Evolutionary conservation across 495 filamentous ascomycete genomes (phyloP).

Genomic region (Penicillium macrosclerotiorum): DNA sequence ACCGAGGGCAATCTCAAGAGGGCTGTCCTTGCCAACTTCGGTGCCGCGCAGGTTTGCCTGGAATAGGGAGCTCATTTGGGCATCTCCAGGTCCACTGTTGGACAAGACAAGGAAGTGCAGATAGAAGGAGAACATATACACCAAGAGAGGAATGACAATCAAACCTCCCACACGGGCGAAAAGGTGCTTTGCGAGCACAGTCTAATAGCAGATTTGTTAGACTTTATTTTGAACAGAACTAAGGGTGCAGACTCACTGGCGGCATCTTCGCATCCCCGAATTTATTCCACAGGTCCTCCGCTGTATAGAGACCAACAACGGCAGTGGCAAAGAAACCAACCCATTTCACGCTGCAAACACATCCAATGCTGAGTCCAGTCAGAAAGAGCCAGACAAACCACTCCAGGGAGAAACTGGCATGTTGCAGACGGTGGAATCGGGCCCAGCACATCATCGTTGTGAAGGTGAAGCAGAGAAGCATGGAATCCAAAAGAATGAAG

Average conservation of each 20-base stretch:
- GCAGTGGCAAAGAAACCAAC: conserved; percentile 94
- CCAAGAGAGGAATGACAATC: conserved; percentile 78
- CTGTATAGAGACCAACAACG: conserved; percentile 90
- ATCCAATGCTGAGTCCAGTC: conserved; percentile 91
- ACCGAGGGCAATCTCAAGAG: conserved; percentile 83
- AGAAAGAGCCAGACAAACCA: conserved; percentile 93
- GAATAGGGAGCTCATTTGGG: conserved; percentile 99
- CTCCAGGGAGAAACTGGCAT: conserved; percentile 77
- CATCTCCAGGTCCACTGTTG: conserved; percentile 94
- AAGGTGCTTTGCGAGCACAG: conserved; percentile 73
- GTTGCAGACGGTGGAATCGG: conserved; percentile 84
- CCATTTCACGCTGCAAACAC: conserved; percentile 97
- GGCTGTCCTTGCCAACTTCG: conserved; percentile 89
- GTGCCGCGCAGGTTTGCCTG: conserved; percentile 94
- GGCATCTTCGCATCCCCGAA: conserved; percentile 94
- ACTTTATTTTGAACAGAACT: not conserved
- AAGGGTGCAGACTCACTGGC: conserved; percentile 49
- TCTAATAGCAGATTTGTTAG: conserved; percentile 30
- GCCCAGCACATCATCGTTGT: conserved; percentile 96
- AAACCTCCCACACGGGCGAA: conserved; percentile 79
- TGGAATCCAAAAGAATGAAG: conserved; percentile 96
- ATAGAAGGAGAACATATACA: conserved; percentile 95
- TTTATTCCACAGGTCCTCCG: conserved; percentile 97
- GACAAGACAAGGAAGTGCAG: conserved; percentile 89
- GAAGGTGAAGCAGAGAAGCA: conserved; percentile 97